Percentiles rank a stretch among this genome's conserved stretches.
Evolutionary conservation across 305 asterid genomes (phyloP).

Genomic region (Fraxinus platypoda): DNA sequence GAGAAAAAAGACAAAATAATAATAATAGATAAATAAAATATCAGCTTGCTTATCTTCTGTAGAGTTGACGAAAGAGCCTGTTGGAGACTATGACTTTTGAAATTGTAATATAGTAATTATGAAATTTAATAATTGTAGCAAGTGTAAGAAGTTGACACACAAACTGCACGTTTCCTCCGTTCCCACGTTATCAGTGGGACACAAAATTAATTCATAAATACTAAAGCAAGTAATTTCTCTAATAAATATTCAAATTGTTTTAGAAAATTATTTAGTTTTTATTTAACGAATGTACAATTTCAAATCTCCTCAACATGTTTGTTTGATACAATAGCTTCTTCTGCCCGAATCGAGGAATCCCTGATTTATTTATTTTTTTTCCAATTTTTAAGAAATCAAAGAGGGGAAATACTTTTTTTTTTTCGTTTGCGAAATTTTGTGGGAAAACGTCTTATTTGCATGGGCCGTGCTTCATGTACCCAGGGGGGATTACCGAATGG

Average conservation of each 20-base stretch:
- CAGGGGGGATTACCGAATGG: no score
- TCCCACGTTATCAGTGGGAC: conserved; percentile 9
- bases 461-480: no score
- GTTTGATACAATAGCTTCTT: neutral
- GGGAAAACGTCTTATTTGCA: no score
- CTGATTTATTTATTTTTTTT: no score
- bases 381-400: no score
- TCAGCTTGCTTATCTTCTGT: neutral
- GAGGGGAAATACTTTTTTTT: no score
- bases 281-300: neutral
- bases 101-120: neutral
- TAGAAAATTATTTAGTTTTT: neutral
- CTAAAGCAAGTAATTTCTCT: neutral
- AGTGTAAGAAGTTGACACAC: neutral
- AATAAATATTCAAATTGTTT: neutral
- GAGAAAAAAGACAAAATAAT: neutral
- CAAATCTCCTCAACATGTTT: neutral
- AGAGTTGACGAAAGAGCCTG: neutral
- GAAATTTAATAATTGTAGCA: neutral
- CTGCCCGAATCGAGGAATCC: no score
- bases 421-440: no score
- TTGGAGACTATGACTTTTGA: conserved; percentile 10
- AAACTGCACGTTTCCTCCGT: conserved; percentile 36
- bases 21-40: no score
- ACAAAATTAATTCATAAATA: neutral